Evolutionary conservation across 768 basidiomycete species (phyloP), one percentile per base, ranked within the genome.

Genomic region (Leccinum variicolor): DNA sequence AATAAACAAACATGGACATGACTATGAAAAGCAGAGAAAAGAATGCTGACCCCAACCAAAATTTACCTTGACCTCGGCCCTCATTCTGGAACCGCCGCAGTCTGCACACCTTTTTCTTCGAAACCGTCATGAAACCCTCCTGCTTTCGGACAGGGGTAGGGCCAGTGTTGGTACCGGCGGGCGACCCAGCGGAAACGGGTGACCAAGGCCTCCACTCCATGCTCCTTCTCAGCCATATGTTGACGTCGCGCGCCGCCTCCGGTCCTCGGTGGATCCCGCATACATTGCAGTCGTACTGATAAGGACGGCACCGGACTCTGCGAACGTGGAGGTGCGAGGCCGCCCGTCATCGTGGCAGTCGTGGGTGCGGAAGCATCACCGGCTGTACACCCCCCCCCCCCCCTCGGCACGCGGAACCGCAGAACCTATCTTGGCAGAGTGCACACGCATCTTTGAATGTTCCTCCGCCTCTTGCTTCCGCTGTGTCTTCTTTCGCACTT

Each of bases 391-490:
- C n/a, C n/a, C n/a, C n/a, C n/a, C n/a, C n/a, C n/a, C n/a, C 36
- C 0, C 64, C 26, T 57, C 69, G 56, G 55, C 67, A 72, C 62
- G 62, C 6, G 39, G 74, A 62, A 25, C 55, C 55, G 39, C 54
- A 13, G 34, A 69, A 15, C 41, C 41, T 5, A 65, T 59, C 43
- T 65, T 69, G 52, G 65, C 60, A 36, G 17, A 9, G n/a, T 69
- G 73, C 9, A 74, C 65, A 5, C 75, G 81, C 67, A 25, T 26
- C 58, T 25, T 26, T 26, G 7, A 28, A 28, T 8, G 75, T 76
- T 73, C 81, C 53, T 69, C 81, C 1, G 89, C 87, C 58, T 90
- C 88, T 19, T 86, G 84, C 63, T 90, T 89, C 39, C 86, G 81
- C 63, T 85, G 81, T 14, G 73, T 74, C 61, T 79, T 6, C 26